Evolutionary conservation across 148 eudicot genomes (phyloP), one percentile per base, ranked within the genome.

Genomic region (Fagopyrum homotropicum): DNA sequence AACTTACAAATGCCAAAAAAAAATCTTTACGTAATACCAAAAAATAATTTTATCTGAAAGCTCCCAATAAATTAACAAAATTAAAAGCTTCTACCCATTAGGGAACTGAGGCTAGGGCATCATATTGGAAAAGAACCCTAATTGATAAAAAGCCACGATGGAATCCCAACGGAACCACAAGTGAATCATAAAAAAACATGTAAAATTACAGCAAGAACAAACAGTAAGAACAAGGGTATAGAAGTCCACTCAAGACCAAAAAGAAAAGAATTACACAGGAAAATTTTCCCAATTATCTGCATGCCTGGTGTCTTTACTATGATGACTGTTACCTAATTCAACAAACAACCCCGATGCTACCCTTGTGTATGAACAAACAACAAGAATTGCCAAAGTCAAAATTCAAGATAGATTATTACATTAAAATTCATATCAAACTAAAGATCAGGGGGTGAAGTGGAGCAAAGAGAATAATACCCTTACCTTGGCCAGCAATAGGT

Each of bases 401-500:
- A 86, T 76, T 81, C 81, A 77, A 52, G 54, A 22, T 4, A 72
- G 82, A 82, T 84, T 86, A 86, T 88, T 81, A 84, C 87, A 82
- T 69, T 70, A 48, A 64, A 79, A 75, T 77, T 80, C 69, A 79
- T 80, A 79, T 79, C 69, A 78, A 71, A 75, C 77, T 46, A 40
- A 47, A 49, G 26, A 73, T 7, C 46, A 54, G 55, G 17, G 49
- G 35, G 48, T 75, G 22, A 63, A 75, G 10, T 55, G 71, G 51
- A 68, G 78, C 69, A 19, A 10, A 43, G 55, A 79, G 56, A 66
- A 60, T 12, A 57, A 57, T 57, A 55, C 49, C 54, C 72, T 79
- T 74, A 76, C 81, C 80, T 66, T 73, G 75, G 72, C 30, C 3
- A 14, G 66, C 48, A 35, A 35, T 7, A 16, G 8, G 46, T 5